These are phyloP conservation scores for Cutaneotrichosporon cavernicola DNA, from an alignment of 1,284 basidiomycete genomes.

Conservation along the genomic window DNA sequence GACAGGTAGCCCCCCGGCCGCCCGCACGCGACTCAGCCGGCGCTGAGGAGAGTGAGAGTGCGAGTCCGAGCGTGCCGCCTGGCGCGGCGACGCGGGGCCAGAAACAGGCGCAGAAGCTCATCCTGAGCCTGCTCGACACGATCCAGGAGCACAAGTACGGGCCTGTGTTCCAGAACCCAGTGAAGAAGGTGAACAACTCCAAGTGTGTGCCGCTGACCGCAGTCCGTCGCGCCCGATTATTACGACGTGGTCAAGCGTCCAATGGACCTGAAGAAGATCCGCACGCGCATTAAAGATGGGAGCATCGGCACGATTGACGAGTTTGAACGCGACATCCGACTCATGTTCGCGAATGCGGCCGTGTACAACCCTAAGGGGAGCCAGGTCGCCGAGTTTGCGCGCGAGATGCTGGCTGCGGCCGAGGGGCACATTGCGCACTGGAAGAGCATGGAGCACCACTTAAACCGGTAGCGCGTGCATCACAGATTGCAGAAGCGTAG, in stretches of 20 bases:
- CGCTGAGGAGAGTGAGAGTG: conserved; percentile 22
- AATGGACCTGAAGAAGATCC: conserved; percentile 89
- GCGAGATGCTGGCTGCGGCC: conserved; percentile 86
- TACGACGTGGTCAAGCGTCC: conserved; percentile 84
- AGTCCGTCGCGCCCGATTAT: conserved; percentile 68
- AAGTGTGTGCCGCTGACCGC: conserved; percentile 3
- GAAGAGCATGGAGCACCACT: conserved; percentile 54
- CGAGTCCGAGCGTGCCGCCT: conserved; percentile 14
- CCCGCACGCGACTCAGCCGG: conserved; percentile 31
- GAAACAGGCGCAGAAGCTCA: conserved; percentile 62
- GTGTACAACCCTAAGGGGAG: conserved; percentile 87
- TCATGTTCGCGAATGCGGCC: conserved; percentile 95
- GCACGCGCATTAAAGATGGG: conserved; percentile 75
- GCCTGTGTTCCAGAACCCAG: conserved; percentile 85
- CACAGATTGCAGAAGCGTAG: not conserved
- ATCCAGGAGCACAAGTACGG: conserved; percentile 81
- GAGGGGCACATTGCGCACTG: conserved; percentile 73
- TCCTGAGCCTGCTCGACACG: conserved; percentile 72
- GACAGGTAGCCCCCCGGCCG: conserved; percentile 38
- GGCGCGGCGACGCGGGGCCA: conserved; percentile 15
- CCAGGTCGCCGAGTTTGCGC: conserved; percentile 82
- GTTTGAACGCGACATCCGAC: conserved; percentile 80
- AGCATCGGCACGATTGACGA: conserved; percentile 74
- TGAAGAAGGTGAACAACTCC: conserved; percentile 60
- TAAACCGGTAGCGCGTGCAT: conserved; percentile 13